Percentiles rank a stretch among this genome's conserved stretches.
Conservation (phyloP, 179 eudicot species). For the Silene vulgaris region DNA sequence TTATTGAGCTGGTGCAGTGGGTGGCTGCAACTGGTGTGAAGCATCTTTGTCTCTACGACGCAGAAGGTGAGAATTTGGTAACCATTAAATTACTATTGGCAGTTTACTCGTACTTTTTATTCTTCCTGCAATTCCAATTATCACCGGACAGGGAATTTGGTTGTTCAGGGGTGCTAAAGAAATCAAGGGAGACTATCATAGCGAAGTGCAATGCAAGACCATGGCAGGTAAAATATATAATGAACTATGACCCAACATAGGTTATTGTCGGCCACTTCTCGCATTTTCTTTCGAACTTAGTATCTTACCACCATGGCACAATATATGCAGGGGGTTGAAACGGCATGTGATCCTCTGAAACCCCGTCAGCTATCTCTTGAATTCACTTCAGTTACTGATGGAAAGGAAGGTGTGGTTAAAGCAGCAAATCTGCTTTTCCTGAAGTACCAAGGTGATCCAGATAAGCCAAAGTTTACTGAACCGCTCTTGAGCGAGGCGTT, state of each 20-base stretch:
- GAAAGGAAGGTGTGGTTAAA: slow-evolving; percentile 72
- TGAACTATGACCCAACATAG: background rate
- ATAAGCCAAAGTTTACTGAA: slow-evolving; percentile 56
- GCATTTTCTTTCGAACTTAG: slow-evolving; percentile 5
- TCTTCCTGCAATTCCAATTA: slow-evolving; percentile 1
- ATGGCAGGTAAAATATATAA: slow-evolving; percentile 50
- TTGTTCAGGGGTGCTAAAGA: slow-evolving; percentile 72
- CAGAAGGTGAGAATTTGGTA: slow-evolving; percentile 50
- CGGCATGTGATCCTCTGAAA: slow-evolving; percentile 28
- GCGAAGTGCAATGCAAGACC: slow-evolving; percentile 39
- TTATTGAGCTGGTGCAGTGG: slow-evolving; percentile 64
- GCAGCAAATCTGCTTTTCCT: slow-evolving; percentile 64
- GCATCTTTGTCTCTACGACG: slow-evolving; percentile 68
- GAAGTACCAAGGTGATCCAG: slow-evolving; percentile 46
- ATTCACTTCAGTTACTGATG: slow-evolving; percentile 65
- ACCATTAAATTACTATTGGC: background rate
- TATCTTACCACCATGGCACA: background rate
- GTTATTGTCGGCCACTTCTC: background rate
- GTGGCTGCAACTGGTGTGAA: slow-evolving; percentile 60
- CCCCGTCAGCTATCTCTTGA: slow-evolving; percentile 48
- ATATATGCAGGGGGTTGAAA: slow-evolving; percentile 44
- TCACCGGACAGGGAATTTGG: slow-evolving; percentile 9
- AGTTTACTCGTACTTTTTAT: background rate
- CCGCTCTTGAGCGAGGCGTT: slow-evolving; percentile 61
- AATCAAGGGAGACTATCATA: slow-evolving; percentile 51